Base-by-base conservation (phyloP, 2,329 filamentous ascomycete genomes). In the Apiospora phragmitis region DNA sequence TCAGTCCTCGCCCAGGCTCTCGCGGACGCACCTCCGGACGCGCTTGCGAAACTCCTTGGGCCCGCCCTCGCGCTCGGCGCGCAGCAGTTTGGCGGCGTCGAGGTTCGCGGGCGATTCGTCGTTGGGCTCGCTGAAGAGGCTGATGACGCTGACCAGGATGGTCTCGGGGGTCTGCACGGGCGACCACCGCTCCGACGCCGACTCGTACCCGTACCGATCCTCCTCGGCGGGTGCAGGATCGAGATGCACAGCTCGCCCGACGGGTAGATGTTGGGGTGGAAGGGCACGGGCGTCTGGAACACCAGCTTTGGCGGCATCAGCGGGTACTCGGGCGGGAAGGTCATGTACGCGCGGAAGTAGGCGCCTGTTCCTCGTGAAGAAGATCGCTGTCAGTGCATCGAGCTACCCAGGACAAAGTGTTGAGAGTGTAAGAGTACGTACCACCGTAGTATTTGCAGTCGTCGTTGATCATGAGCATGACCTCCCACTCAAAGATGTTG, bases 381-480 rank as follows among this genome's bases (percentile, higher is more conserved):
- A 3, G n/a, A 29, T 38, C 2, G 5, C 4, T 11, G n/a, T 38
- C 16, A 29, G 24, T 47, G 8, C 18, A 3, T 69, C 21, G 18
- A 26, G 16, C 45, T 16, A 35, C 29, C 1, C 9, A 4, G 11
- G 14, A 16, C 24, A 16, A 51, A 16, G 11, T 29, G 11, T 16
- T 8, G 16, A 55, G 66, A 38, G 11, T 68, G 18, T 51, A 59
- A 68, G 18, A 41, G 41, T 51, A 83, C 89, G 71, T 83, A 95
- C 95, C 95, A 77, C 95, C 95, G 77, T 98, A 98, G 82, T 93
- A 93, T 83, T 95, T 95, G 83, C 93, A 95, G 79, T 97, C 94
- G 77, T 98, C 95, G 73, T 90, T 94, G 75, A 98, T 95, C 95
- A 99, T 98, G 72, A 99, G 90, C 93, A 98, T 97, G 26, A 98